A percentile compares a stretch with the other conserved stretches of the same genome.
These are phyloP conservation scores for Cupressus sempervirens DNA, from an alignment of 75 land plant species.

Conservation along the genomic window DNA sequence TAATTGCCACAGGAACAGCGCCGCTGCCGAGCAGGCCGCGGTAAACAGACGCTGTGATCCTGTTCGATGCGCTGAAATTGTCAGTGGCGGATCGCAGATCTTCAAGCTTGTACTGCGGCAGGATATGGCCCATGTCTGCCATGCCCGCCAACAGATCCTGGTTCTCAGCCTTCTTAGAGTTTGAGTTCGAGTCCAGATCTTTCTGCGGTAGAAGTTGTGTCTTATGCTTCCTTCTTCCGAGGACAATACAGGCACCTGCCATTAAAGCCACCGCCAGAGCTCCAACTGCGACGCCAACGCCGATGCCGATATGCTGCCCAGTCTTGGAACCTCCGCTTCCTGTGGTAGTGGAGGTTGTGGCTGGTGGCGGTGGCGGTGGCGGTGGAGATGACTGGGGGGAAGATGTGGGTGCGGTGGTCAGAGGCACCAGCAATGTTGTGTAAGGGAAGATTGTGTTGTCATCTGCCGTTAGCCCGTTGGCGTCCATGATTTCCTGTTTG, in stretches of 20 bases:
- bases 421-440: slow-evolving; percentile 57
- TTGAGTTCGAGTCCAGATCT: not conserved
- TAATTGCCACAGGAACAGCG: slow-evolving; percentile 42
- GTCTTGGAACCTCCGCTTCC: not conserved
- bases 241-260: not conserved
- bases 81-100: slow-evolving; percentile 55
- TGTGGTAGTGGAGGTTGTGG: not conserved
- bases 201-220: not conserved
- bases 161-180: not conserved
- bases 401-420: slow-evolving; percentile 25
- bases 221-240: not conserved
- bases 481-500: slow-evolving; percentile 9
- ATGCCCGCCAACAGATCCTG: not conserved
- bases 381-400: slow-evolving; percentile 14
- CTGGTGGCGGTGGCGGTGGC: slow-evolving; percentile 10
- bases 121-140: not conserved
- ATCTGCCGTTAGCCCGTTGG: slow-evolving; percentile 25
- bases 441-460: slow-evolving; percentile 10
- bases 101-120: slow-evolving; percentile 34
- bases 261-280: not conserved
- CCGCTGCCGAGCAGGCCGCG: slow-evolving; percentile 39
- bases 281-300: not conserved
- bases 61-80: slow-evolving; percentile 33
- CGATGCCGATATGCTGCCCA: not conserved
- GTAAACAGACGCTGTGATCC: slow-evolving; percentile 60